A percentile compares a stretch with the other conserved stretches of the same genome.
These are phyloP conservation scores for Yamadazyma paraphyllophila DNA, from an alignment of 805 yeast genomes.

Conservation along the genomic window DNA sequence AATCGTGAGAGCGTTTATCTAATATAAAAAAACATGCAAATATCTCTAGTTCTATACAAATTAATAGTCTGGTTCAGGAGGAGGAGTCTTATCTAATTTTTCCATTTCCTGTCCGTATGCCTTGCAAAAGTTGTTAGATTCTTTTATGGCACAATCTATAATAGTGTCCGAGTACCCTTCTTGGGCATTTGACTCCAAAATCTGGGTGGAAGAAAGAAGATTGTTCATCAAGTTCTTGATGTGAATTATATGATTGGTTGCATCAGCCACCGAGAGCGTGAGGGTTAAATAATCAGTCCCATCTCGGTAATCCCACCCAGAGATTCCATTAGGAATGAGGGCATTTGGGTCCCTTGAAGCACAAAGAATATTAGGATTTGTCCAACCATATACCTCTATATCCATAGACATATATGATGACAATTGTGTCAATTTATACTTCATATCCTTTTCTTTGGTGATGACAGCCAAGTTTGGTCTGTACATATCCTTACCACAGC, in stretches of 20 bases:
- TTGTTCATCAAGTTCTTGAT: slow-evolving; percentile 30
- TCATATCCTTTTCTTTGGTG: slow-evolving; percentile 15
- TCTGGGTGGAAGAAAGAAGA: slow-evolving; percentile 13
- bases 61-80: slow-evolving; percentile 15
- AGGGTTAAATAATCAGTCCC: slow-evolving; percentile 30
- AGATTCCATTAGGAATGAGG: slow-evolving; percentile 36
- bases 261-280: slow-evolving; percentile 36
- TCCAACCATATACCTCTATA: slow-evolving; percentile 30
- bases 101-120: slow-evolving; percentile 23
- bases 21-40: neutral
- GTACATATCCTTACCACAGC: slow-evolving; percentile 39
- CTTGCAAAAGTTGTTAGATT: slow-evolving; percentile 26
- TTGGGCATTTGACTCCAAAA: slow-evolving; percentile 5
- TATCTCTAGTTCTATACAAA: neutral
- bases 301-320: slow-evolving; percentile 22
- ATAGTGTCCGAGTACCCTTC: slow-evolving; percentile 22
- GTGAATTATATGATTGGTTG: slow-evolving; percentile 33
- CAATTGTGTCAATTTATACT: slow-evolving; percentile 27
- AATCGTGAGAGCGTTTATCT: neutral
- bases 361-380: slow-evolving; percentile 24
- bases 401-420: slow-evolving; percentile 30
- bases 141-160: slow-evolving; percentile 29
- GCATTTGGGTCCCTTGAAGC: slow-evolving; percentile 25
- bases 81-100: slow-evolving; percentile 11
- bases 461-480: slow-evolving; percentile 39